Evolutionary conservation across 2,329 filamentous ascomycete genomes (phyloP), one percentile per base, ranked within the genome.

Genomic region (Colletotrichum ledebouriae): DNA sequence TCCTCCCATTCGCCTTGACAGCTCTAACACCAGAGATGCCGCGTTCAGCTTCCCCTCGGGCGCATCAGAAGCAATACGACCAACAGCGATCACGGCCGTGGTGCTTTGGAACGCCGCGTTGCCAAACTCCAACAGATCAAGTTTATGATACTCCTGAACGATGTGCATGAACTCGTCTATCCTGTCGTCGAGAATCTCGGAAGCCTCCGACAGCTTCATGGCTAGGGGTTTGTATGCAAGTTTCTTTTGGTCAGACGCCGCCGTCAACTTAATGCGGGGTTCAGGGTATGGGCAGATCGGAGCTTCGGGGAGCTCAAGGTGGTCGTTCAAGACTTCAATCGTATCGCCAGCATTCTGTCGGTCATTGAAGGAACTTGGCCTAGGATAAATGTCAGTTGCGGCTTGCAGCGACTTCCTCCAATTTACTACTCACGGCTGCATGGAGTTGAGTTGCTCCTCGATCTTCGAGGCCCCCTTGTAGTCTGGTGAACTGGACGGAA

Each of bases 201-300:
- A 97, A 0, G 94, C 90, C 77, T 98, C 94, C 5, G 93, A 94
- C 6, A 96, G 85, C 75, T 97, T 97, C 94, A 98, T 97, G 2
- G 93, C 92, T 85, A 98, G 90, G 2, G 94, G 93, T 76, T 94
- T 96, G 80, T 98, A 99, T 1, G 85, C 89, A 73, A 98, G 91
- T 77, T 97, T 98, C 77, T 94, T 94, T 75, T 94, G 87, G 77
- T 98, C 95, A 1, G 94, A 95, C 68, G 93, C 92, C 3, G 94
- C 92, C 6, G 91, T 94, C 20, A 97, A 85, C 76, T 92, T 94
- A 77, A 98, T 89, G 58, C 96, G 91, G 15, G 93, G 77, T 77
- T 96, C 92, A 11, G 89, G 77, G 71, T 89, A 93, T 1, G 92
- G 91, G 37, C 90, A 90, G 25, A 92, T 86, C 2, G 92, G 92